Evolutionary conservation across 169 alveolate species (phyloP), one percentile per base, ranked within the genome.

Genomic region (Eimeria acervulina): DNA sequence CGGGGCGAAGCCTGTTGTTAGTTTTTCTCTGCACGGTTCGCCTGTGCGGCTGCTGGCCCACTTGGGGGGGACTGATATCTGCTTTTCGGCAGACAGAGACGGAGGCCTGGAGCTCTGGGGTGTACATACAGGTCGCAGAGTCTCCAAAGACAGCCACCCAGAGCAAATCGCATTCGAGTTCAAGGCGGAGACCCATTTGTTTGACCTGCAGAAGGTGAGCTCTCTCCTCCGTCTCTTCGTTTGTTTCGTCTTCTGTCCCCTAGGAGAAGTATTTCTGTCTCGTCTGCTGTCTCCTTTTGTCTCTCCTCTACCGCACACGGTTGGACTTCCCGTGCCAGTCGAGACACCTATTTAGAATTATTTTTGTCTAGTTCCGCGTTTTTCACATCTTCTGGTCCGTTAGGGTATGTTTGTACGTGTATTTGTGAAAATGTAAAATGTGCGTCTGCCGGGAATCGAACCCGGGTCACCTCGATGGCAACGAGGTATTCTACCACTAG

Each of bases 391-490:
- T n/a, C n/a, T n/a, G n/a, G n/a, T n/a, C n/a, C n/a, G n/a, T n/a
- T n/a, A n/a, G n/a, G n/a, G n/a, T n/a, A n/a, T n/a, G n/a, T n/a
- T n/a, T n/a, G n/a, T n/a, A n/a, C n/a, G n/a, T n/a, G n/a, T n/a
- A n/a, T n/a, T n/a, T n/a, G n/a, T n/a, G n/a, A n/a, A n/a, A n/a
- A n/a, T n/a, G n/a, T n/a, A n/a, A n/a, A n/a, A n/a, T n/a, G n/a
- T 93, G 96, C 96, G 96, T 93, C 74, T 98, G 99, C 99, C 99
- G 99, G 99, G 99, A 99, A 98, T 99, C 99, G 99, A 99, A 98
- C 99, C 99, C 99, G 99, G 99, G 99, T 98, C 99, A 98, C 99
- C 98, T 98, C 99, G 99, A 98, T 99, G 99, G 99, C 99, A 99
- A 99, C 99, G 99, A 98, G 97, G 99, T 98, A 99, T 99, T 98